Conservation (phyloP, 1,284 basidiomycete genomes). For the Volvariella volvacea region DNA sequence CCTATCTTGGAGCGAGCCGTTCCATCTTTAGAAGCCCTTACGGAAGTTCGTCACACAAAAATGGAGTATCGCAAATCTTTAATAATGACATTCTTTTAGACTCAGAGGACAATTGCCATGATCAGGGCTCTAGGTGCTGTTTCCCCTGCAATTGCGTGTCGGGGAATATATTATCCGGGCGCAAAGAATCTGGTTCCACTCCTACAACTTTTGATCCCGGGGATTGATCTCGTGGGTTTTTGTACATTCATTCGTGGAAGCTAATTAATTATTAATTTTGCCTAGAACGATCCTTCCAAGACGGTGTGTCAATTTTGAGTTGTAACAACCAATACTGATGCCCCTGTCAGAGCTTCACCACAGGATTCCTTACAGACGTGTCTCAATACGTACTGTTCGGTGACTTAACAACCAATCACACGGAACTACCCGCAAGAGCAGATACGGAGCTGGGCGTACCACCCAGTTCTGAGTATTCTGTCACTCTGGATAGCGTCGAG, state of each 20-base stretch:
- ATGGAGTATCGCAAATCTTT: background rate
- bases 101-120: slow-evolving; percentile 78
- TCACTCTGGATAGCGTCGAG: slow-evolving; percentile 27
- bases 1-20: slow-evolving; percentile 83
- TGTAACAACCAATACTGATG: background rate
- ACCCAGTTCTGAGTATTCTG: slow-evolving; percentile 24
- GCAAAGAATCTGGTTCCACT: slow-evolving; percentile 82
- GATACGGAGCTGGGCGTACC: slow-evolving; percentile 22
- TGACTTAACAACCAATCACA: slow-evolving; percentile 50
- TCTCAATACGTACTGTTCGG: slow-evolving; percentile 80
- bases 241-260: no score
- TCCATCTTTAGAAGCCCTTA: slow-evolving; percentile 81
- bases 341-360: slow-evolving; percentile 53
- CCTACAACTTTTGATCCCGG: slow-evolving; percentile 82
- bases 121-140: slow-evolving; percentile 84
- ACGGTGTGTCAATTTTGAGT: no score
- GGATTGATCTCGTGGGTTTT: slow-evolving; percentile 65
- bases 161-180: slow-evolving; percentile 71
- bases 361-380: slow-evolving; percentile 72
- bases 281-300: slow-evolving; percentile 84
- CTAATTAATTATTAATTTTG: background rate
- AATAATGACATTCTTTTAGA: slow-evolving; percentile 33
- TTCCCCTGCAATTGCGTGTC: slow-evolving; percentile 72
- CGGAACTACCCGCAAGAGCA: slow-evolving; percentile 15
- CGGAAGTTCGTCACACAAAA: slow-evolving; percentile 49